These are phyloP conservation scores for Kwoniella sp. DNA, from an alignment of 768 basidiomycete genomes.

Conservation along the genomic window DNA sequence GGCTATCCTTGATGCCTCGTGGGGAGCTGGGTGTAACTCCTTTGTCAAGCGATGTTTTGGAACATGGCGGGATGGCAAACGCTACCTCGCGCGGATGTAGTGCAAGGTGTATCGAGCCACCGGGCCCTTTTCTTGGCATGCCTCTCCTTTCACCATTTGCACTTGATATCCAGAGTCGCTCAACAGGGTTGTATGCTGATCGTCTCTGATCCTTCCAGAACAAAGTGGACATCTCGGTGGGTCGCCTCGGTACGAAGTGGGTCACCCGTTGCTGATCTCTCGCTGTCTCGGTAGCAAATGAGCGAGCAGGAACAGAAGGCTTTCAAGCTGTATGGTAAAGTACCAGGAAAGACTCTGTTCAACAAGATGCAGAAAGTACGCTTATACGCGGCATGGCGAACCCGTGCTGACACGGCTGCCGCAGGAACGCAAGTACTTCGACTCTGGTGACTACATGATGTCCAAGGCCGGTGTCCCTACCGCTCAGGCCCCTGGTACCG, in stretches of 20 bases:
- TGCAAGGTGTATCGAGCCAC: no score
- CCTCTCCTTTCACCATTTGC: not conserved
- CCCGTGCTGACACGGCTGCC: conserved; percentile 4
- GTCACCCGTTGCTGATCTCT: conserved; percentile 23
- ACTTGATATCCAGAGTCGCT: no score
- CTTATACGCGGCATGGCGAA: not conserved
- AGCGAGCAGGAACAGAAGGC: conserved; percentile 87
- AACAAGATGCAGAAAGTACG: conserved; percentile 91
- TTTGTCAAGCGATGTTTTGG: no score
- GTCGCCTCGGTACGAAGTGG: conserved; percentile 35
- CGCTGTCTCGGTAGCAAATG: conserved; percentile 59
- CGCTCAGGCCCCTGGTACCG: conserved; percentile 83
- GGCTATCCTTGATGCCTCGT: no score
- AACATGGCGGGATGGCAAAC: no score
- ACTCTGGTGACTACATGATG: conserved; percentile 96
- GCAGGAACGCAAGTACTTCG: conserved; percentile 98
- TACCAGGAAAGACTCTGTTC: conserved; percentile 90
- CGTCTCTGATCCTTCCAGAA: no score
- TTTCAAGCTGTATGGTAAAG: conserved; percentile 88
- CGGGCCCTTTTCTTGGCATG: not conserved
- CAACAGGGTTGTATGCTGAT: no score
- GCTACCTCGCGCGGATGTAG: no score
- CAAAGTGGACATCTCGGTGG: conserved; percentile 89
- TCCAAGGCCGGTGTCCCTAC: conserved; percentile 89
- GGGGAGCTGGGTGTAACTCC: no score